Evolutionary conservation across 2,329 filamentous ascomycete species (phyloP).

Genomic region (Colletotrichum tamarilloi): DNA sequence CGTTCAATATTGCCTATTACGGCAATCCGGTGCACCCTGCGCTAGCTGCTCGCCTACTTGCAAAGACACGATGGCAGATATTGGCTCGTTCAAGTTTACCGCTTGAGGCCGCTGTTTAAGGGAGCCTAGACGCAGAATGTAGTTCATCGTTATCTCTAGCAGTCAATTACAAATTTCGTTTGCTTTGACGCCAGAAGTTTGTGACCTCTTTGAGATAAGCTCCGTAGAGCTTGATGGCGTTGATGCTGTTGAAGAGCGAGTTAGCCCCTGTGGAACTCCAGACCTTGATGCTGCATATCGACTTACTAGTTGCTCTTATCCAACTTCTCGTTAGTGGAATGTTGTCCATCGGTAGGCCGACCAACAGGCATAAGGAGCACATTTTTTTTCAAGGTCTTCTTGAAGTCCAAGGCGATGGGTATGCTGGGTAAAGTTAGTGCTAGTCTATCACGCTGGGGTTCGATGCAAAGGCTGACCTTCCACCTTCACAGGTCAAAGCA

Average conservation of each 20-base stretch:
- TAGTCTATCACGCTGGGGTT: too few species aligned
- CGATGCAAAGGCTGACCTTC: slow-evolving; percentile 67
- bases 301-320: slow-evolving; percentile 88
- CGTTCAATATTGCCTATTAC: slow-evolving; percentile 13
- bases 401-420: slow-evolving; percentile 95
- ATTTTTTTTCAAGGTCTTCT: slow-evolving; percentile 97
- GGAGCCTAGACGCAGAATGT: neutral
- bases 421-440: slow-evolving; percentile 68
- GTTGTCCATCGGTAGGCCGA: slow-evolving; percentile 93
- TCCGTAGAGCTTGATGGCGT: slow-evolving; percentile 94
- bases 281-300: fast-evolving
- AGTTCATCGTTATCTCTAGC: neutral
- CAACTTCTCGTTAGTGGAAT: slow-evolving; percentile 98
- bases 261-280: neutral
- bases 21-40: neutral
- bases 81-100: neutral
- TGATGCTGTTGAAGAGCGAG: slow-evolving; percentile 62
- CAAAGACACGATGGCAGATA: neutral
- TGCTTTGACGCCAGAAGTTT: neutral
- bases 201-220: slow-evolving; percentile 78
- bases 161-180: too few species aligned
- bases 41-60: neutral
- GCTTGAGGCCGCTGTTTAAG: neutral
- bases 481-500: slow-evolving; percentile 95
- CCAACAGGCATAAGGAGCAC: slow-evolving; percentile 96